Conservation (phyloP, 1,139 yeast genomes). For the Sugiyamaella grinbergsii region DNA sequence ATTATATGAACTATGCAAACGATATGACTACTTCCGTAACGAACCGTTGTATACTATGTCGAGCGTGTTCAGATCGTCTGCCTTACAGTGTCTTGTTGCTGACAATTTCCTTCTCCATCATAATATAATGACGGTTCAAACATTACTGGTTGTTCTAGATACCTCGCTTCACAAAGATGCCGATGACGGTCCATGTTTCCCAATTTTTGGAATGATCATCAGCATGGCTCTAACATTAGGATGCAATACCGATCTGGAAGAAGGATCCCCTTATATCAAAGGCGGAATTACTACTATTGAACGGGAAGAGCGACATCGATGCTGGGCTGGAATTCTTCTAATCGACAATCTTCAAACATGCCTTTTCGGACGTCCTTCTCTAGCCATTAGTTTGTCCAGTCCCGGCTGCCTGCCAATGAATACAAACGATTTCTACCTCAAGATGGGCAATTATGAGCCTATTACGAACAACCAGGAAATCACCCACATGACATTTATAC, state of each 20-base stretch:
- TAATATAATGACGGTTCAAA: slow-evolving; percentile 18
- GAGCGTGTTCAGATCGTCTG: slow-evolving; percentile 13
- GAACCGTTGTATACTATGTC: slow-evolving; percentile 7
- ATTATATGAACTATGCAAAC: slow-evolving; percentile 4
- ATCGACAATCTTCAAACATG: slow-evolving; percentile 21
- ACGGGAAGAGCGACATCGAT: slow-evolving; percentile 23
- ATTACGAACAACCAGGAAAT: slow-evolving; percentile 2
- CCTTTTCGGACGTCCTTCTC: slow-evolving; percentile 24
- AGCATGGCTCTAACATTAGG: slow-evolving; percentile 24
- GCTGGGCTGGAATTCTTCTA: slow-evolving; percentile 24
- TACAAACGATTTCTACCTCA: slow-evolving; percentile 20
- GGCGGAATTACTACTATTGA: slow-evolving; percentile 19
- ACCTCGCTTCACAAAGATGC: slow-evolving; percentile 21
- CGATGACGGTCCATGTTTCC: slow-evolving; percentile 25
- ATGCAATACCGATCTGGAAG: slow-evolving; percentile 21
- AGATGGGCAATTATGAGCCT: slow-evolving; percentile 19
- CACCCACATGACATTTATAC: slow-evolving; percentile 24
- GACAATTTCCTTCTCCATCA: slow-evolving; percentile 24
- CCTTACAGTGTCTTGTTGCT: slow-evolving; percentile 22
- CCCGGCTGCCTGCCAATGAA: slow-evolving; percentile 20
- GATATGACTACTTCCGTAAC: slow-evolving; percentile 15
- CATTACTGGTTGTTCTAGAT: slow-evolving; percentile 21
- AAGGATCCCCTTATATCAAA: slow-evolving; percentile 8
- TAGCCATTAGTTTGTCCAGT: slow-evolving; percentile 13
- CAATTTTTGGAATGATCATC: slow-evolving; percentile 21